Evolutionary conservation across 495 filamentous ascomycete species (phyloP), one percentile per base, ranked within the genome.

Genomic region (Apiosordaria backusii): DNA sequence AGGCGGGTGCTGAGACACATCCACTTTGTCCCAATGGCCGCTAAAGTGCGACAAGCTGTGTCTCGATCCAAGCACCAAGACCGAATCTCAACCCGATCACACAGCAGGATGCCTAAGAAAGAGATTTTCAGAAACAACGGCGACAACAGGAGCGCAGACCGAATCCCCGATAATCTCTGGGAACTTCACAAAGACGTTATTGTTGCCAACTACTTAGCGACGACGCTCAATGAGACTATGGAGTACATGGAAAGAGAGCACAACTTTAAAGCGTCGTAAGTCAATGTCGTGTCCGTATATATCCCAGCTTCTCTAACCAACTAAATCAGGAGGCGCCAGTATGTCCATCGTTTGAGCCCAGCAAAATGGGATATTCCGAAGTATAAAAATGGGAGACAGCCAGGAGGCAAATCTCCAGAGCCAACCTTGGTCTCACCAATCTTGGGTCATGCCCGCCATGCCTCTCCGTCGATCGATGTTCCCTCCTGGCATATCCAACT

Each of bases 211-310:
- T 74, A 72, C 53, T 16, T 26, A 24, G 62, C 57, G 18, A 64
- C 57, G 40, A 64, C 64, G n/a, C 64, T 76, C 45, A 1, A 18
- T 3, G 21, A 65, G 3, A 63, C 72, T 21, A 70, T 57, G 26
- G 19, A 40, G 1, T 26, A 63, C 13, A 77, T 77, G 75, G 58
- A 67, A 57, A 50, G 50, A 16, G 35, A 73, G 9, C 23, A 75
- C 26, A 35, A 26, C 9, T 78, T 79, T 64, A 60, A 27, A 15
- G 68, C 76, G 29, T 72, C 70, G 76, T 78, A 35, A 55, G 75
- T 61, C 7, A 15, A 6, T 26, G 26, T 35, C 18, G 10, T 1
- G 27, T 40, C 18, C 13, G 22, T 57, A 10, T 24, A n/a, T 4
- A 18, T 1, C 4, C 0, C 4, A 50, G 16, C 57, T 7, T 16